These are phyloP conservation scores for Arabidopsis lyrata DNA, from an alignment of 441 rosid genomes.

Conservation along the genomic window DNA sequence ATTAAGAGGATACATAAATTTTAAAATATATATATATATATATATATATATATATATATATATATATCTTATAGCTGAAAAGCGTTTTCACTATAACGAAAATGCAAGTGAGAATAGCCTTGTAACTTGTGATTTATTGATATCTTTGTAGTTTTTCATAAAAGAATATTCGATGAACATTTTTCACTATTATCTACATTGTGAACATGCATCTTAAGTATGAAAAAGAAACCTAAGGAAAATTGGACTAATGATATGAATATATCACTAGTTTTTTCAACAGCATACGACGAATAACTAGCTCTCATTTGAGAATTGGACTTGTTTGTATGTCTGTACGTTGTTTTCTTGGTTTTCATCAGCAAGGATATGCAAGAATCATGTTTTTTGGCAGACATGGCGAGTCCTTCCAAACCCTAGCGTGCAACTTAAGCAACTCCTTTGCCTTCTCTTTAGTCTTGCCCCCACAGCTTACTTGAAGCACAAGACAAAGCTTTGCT, in stretches of 20 bases:
- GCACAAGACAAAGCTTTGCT: constrained; percentile 74
- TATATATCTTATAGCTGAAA: not conserved
- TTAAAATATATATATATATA: too few species aligned
- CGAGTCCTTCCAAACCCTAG: constrained; percentile 74
- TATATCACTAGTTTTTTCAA: constrained; percentile 6
- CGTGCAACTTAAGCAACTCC: constrained; percentile 72
- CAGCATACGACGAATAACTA: not conserved
- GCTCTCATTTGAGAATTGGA: constrained; percentile 32
- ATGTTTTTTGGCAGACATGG: constrained; percentile 64
- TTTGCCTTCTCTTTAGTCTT: constrained; percentile 67
- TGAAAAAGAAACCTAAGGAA: constrained; percentile 11
- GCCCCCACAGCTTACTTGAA: constrained; percentile 61
- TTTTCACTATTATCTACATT: constrained; percentile 28
- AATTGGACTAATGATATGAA: constrained; percentile 22
- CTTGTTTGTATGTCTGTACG: constrained; percentile 4
- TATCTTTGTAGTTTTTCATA: constrained; percentile 4
- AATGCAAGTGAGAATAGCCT: constrained; percentile 27
- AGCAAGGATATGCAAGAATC: constrained; percentile 58
- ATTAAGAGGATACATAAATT: not conserved
- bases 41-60: too few species aligned
- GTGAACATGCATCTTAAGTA: constrained; percentile 31
- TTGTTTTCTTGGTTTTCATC: constrained; percentile 33
- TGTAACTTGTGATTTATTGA: constrained; percentile 32
- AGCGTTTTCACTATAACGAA: constrained; percentile 6
- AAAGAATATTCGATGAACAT: constrained; percentile 29